phyloP scores from a whole-genome alignment of 1,284 basidiomycete genomes.

The Exobasidium rhododendri region DNA sequence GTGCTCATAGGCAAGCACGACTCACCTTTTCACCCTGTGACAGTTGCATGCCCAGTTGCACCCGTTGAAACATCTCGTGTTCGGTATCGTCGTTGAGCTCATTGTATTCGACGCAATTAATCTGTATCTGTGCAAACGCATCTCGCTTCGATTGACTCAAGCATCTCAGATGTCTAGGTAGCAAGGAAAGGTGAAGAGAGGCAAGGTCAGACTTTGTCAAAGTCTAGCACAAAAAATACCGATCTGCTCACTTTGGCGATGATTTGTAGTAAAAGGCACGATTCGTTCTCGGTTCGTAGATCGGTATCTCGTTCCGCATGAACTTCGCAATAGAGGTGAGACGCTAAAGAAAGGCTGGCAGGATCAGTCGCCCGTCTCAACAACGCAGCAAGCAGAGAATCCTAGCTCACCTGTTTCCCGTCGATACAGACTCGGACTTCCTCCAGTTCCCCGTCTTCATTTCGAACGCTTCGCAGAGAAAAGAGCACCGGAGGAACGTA shows the following conservation, averaged over 20 bases:
- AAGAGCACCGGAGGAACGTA: slow-evolving; percentile 41
- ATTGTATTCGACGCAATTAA: slow-evolving; percentile 30
- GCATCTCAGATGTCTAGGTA: slow-evolving; percentile 18
- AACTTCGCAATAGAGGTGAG: slow-evolving; percentile 33
- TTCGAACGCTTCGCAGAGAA: slow-evolving; percentile 17
- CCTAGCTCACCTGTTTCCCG: slow-evolving; percentile 24
- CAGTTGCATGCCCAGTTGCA: slow-evolving; percentile 39
- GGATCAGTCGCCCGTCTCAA: too few species aligned
- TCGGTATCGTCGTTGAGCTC: slow-evolving; percentile 28
- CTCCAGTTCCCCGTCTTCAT: slow-evolving; percentile 13
- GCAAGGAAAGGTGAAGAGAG: slow-evolving; percentile 11
- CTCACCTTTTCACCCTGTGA: slow-evolving; percentile 39
- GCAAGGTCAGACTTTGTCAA: slow-evolving; percentile 18
- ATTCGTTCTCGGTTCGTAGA: slow-evolving; percentile 20
- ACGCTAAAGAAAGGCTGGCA: too few species aligned
- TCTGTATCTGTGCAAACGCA: slow-evolving; percentile 20
- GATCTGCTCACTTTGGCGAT: too few species aligned
- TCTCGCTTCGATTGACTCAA: background rate
- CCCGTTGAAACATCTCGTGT: slow-evolving; percentile 38
- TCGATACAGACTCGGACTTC: slow-evolving; percentile 34
- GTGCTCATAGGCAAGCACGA: too few species aligned
- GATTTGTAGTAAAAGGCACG: too few species aligned
- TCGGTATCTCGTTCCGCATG: slow-evolving; percentile 27
- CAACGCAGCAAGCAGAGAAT: background rate
- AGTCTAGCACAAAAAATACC: too few species aligned